Evolutionary conservation across 129 eudicot species (phyloP), one percentile per base, ranked within the genome.

Genomic region (Saussurea involucrata): DNA sequence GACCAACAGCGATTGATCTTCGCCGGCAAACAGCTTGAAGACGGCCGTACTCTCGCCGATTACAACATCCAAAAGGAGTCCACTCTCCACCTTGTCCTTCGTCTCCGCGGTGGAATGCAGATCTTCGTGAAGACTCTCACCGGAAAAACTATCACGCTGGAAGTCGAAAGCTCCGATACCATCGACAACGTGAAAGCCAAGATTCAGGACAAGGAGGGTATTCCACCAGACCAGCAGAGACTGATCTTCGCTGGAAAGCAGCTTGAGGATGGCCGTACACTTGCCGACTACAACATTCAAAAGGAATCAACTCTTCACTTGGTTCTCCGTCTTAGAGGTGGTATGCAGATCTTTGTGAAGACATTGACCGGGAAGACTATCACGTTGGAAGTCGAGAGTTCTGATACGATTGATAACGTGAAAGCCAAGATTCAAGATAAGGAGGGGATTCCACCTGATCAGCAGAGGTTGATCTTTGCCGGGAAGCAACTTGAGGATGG

Each of bases 31-130:
- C 76, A 78, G 24, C 55, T 78, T 0, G 82, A 78, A 1, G 77
- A 78, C 18, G 82, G 76, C 2, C 25, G 76, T 0, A 78, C 82
- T 0, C n/a, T 78, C 1, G 82, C 77, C 0, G 77, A 78, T 7
- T 78, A 78, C 66, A 70, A 78, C 55, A 78, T 78, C 36, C 82
- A 78, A 6, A 70, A 78, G 53, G 77, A 78, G 21, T 78, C 82
- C 0, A 78, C 77, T 0, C 72, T 78, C 6, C 82, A 71, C 7
- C 25, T 78, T 1, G 76, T 71, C 1, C 82, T 63, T 0, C 8
- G 82, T 0, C 10, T 69, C 0, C 27, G 72, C 7, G 71, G 71
- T 0, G 76, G 71, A 0, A 78, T 78, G 76, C 82, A 70, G 18
- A 71, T 78, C 49, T 71, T 70, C 1, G 77, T 78, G 0, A 78